Evolutionary conservation across 2,329 filamentous ascomycete genomes (phyloP), one percentile per base, ranked within the genome.

Genomic region (Trichoderma asperellum): DNA sequence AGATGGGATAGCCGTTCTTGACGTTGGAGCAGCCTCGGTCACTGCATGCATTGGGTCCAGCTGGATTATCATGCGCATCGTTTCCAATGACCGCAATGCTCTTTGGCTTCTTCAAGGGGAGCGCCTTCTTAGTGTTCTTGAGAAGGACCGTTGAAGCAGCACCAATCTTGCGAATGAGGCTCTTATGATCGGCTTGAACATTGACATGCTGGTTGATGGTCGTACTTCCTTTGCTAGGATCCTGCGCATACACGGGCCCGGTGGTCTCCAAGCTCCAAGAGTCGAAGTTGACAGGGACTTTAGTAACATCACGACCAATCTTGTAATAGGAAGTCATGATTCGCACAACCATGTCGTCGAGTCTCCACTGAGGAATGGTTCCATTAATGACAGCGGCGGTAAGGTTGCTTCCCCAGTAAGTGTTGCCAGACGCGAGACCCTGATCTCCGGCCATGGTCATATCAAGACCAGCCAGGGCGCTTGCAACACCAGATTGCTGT

Each of bases 381-480:
- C 92, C 92, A 74, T 96, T 96, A 35, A 87, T 81, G 18, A 96
- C 88, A 0, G 91, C 91, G 69, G 91, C 82, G 0, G 90, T 91
- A 68, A 96, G 79, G 76, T 94, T 94, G 8, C 79, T 74, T 0
- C 92, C 92, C 79, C 83, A 87, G 2, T 88, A 83, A 16, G 56
- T 59, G n/a, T 59, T 12, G 21, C 56, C 56, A 27, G 56, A 59
- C 12, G 56, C 34, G 12, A 59, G 34, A 40, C 34, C 56, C n/a
- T 83, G 84, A 0, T 77, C 76, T 4, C 80, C 79, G 0, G 88
- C 88, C 88, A 91, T 90, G 4, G 88, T 87, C 87, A 95, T 90
- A 75, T 96, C 93, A 2, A 90, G 77, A 0, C 88, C 88, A 6
- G 85, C 83, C 34, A 86, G 84, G 0, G 80, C 86, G 62, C 87